Evolutionary conservation across 306 rosid species (phyloP), one percentile per base, ranked within the genome.

Genomic region (Vachellia collinsii): DNA sequence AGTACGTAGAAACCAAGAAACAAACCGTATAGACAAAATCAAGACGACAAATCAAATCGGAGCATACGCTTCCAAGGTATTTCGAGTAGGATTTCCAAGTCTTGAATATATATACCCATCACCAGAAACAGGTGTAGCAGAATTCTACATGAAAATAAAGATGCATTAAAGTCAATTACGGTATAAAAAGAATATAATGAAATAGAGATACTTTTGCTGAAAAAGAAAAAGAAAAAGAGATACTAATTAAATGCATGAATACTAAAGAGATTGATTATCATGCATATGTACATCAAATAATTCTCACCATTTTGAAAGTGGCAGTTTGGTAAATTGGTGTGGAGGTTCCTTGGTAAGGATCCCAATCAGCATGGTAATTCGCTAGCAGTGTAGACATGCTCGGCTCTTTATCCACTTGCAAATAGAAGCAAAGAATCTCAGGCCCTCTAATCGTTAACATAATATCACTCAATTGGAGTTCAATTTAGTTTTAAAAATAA

Each of bases 51-150:
- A 51, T 17, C 0, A 72, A 53, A n/a, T n/a, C n/a, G n/a, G n/a
- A 10, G 1, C 76, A 41, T 72, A 93, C 99, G 92, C 90, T 88
- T 94, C 97, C 72, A 94, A 79, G 72, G 79, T 89, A 85, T 94
- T 94, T 50, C 95, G 84, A 9, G 97, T 94, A 22, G 99, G 99
- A 91, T 94, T 94, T 80, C 95, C 97, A 65, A 97, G 93, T 85
- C 97, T 88, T n/a, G 99, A 92, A 77, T 94, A 93, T 77, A 89
- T 95, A 86, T 92, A 94, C 39, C n/a, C n/a, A n/a, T 89, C 90
- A 43, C 99, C 99, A 67, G 90, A 90, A 84, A 91, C 97, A n/a
- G n/a, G n/a, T 70, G 66, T 78, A 1, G 97, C 97, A 34, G 94
- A 90, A 82, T 94, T 94, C 99, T 94, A 91, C 10, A 54, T 54